Percentiles rank a stretch among this genome's conserved stretches.
Conservation (phyloP, 768 basidiomycete genomes). For the Lactifluus hygrophoroides region DNA sequence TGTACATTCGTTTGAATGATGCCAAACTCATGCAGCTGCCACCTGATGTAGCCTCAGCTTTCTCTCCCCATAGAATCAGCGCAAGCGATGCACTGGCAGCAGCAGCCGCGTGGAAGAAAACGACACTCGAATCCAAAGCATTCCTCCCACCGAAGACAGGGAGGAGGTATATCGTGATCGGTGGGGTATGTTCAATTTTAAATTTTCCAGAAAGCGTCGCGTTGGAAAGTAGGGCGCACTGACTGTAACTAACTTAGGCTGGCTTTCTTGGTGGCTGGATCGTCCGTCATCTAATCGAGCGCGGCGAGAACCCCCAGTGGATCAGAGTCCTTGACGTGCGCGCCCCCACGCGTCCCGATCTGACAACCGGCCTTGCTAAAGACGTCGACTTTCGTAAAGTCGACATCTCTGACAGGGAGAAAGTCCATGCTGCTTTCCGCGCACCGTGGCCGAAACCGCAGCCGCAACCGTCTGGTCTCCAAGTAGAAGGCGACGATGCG, state of each 20-base stretch:
- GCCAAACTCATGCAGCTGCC: constrained; percentile 44
- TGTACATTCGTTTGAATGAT: constrained; percentile 49
- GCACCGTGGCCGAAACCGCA: constrained; percentile 46
- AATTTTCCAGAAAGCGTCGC: background rate
- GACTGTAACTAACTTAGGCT: constrained; percentile 32
- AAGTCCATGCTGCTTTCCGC: constrained; percentile 52
- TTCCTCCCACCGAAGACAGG: constrained; percentile 62
- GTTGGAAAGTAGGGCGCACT: no score
- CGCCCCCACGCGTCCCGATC: constrained; percentile 48
- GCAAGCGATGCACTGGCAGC: constrained; percentile 33
- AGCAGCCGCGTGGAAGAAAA: constrained; percentile 30
- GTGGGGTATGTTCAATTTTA: constrained; percentile 46
- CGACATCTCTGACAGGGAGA: constrained; percentile 46
- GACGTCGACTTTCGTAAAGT: constrained; percentile 50
- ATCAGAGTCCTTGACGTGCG: constrained; percentile 65
- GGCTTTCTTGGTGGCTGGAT: constrained; percentile 79
- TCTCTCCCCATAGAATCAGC: constrained; percentile 48
- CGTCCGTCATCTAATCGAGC: constrained; percentile 52
- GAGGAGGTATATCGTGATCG: constrained; percentile 66
- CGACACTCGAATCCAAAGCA: constrained; percentile 32
- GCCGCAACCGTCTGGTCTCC: constrained; percentile 28
- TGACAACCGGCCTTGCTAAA: constrained; percentile 42
- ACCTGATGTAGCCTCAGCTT: constrained; percentile 31
- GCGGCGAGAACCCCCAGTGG: constrained; percentile 58
- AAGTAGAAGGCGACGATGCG: constrained; percentile 16